Conservation (phyloP, 805 yeast genomes). For the Candida awuae region DNA sequence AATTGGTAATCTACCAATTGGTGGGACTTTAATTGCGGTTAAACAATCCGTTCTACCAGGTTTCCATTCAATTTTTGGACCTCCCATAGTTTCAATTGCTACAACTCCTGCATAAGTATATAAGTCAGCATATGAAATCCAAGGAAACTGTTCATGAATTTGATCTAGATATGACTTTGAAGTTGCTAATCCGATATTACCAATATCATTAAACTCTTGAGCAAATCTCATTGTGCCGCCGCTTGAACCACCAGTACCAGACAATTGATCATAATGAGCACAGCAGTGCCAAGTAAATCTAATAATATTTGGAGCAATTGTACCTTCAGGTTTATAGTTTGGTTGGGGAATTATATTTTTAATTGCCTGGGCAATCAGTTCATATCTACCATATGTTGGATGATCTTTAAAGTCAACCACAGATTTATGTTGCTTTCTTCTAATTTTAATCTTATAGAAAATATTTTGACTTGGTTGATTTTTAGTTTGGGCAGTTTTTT, state of each 20-base stretch:
- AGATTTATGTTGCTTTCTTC: constrained; percentile 16
- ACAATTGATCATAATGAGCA: constrained; percentile 65
- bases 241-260: constrained; percentile 52
- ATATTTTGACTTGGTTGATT: constrained; percentile 13
- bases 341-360: constrained; percentile 26
- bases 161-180: constrained; percentile 52
- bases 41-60: constrained; percentile 66
- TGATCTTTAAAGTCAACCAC: constrained; percentile 10
- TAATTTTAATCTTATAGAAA: constrained; percentile 24
- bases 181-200: constrained; percentile 56
- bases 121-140: constrained; percentile 74
- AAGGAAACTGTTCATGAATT: constrained; percentile 48
- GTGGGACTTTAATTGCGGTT: constrained; percentile 44
- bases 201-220: constrained; percentile 48
- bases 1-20: constrained; percentile 67
- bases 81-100: constrained; percentile 72
- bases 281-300: constrained; percentile 83
- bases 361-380: constrained; percentile 32
- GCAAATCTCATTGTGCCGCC: constrained; percentile 60
- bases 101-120: constrained; percentile 74
- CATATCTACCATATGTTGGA: constrained; percentile 26
- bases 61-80: constrained; percentile 74
- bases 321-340: constrained; percentile 50
- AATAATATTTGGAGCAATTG: constrained; percentile 70
- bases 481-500: constrained; percentile 1